Percentiles rank a stretch among this genome's conserved stretches.
phyloP scores from a whole-genome alignment of 257 asterid species.

The Solanum corneliomulleri region DNA sequence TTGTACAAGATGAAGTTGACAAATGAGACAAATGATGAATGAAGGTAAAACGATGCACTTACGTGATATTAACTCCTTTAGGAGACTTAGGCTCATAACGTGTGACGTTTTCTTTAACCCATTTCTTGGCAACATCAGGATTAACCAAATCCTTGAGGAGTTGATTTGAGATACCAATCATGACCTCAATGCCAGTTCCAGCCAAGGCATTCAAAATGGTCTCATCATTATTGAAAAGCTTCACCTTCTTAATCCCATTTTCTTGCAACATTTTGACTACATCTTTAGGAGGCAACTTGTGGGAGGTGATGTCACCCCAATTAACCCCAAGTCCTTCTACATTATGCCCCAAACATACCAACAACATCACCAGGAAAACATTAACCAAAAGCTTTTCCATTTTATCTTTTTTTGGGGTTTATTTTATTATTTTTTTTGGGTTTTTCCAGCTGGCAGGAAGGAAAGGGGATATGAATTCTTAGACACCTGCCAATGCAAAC shows the following conservation, averaged over 20 bases:
- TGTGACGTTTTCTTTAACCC: slow-evolving; percentile 25
- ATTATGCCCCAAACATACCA: neutral
- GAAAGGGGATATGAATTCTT: neutral
- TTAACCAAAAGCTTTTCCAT: neutral
- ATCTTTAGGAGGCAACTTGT: slow-evolving; percentile 15
- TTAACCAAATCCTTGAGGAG: neutral
- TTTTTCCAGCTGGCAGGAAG: neutral
- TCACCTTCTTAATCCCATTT: slow-evolving; percentile 21
- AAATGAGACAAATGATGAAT: neutral
- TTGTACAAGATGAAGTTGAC: too few relatives aligned
- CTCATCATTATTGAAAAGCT: slow-evolving; percentile 23
- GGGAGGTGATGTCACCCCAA: slow-evolving; percentile 24
- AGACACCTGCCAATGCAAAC: neutral
- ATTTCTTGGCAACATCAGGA: slow-evolving; percentile 10
- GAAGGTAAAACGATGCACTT: neutral
- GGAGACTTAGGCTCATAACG: slow-evolving; percentile 5
- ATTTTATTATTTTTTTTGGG: neutral
- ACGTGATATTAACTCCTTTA: slow-evolving; percentile 34
- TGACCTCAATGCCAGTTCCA: slow-evolving; percentile 35
- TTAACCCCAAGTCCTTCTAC: slow-evolving; percentile 26
- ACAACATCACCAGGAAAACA: neutral
- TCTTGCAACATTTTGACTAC: slow-evolving; percentile 26
- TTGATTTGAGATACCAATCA: slow-evolving; percentile 25
- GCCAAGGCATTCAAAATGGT: slow-evolving; percentile 19
- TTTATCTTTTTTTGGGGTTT: neutral